phyloP scores from a whole-genome alignment of 177 flowering plant genomes.

The Vitis hybrid region DNA sequence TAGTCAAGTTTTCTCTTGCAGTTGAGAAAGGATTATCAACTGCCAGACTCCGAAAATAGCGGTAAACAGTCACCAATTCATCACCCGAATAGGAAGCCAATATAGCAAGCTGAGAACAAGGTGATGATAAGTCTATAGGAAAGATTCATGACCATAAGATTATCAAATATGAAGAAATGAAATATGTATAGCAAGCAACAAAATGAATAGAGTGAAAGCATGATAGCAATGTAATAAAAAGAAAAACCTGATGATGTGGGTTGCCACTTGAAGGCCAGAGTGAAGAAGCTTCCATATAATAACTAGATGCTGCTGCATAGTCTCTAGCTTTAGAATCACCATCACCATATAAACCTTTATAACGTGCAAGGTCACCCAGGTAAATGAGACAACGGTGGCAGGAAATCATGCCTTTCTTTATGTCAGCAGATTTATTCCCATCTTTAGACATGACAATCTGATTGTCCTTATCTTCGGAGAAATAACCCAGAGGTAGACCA shows the following conservation, averaged over 20 bases:
- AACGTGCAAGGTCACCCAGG: constrained; percentile 94
- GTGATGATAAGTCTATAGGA: too few relatives aligned
- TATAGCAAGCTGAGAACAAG: constrained; percentile 78
- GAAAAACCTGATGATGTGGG: constrained; percentile 91
- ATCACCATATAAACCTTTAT: constrained; percentile 87
- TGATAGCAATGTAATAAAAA: not conserved
- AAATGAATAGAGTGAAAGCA: too few relatives aligned
- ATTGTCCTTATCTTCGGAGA: constrained; percentile 69
- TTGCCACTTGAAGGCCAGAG: constrained; percentile 91
- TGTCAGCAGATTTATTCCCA: constrained; percentile 59
- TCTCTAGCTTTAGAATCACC: constrained; percentile 75
- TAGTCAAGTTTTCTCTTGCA: constrained; percentile 90
- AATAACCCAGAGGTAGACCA: constrained; percentile 83
- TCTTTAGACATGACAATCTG: constrained; percentile 53
- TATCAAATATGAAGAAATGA: not conserved
- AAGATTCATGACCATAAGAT: too few relatives aligned
- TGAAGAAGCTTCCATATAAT: constrained; percentile 86
- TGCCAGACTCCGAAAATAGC: constrained; percentile 90
- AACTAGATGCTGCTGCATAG: constrained; percentile 88
- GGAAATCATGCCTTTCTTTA: constrained; percentile 79
- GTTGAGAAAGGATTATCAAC: constrained; percentile 84
- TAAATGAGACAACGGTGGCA: constrained; percentile 97
- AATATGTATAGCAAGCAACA: not conserved
- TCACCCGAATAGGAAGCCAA: constrained; percentile 84
- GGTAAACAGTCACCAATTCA: constrained; percentile 75